Evolutionary conservation across 139 green algal genomes (phyloP), one percentile per base, ranked within the genome.

Genomic region (Spirogloea muscicola): DNA sequence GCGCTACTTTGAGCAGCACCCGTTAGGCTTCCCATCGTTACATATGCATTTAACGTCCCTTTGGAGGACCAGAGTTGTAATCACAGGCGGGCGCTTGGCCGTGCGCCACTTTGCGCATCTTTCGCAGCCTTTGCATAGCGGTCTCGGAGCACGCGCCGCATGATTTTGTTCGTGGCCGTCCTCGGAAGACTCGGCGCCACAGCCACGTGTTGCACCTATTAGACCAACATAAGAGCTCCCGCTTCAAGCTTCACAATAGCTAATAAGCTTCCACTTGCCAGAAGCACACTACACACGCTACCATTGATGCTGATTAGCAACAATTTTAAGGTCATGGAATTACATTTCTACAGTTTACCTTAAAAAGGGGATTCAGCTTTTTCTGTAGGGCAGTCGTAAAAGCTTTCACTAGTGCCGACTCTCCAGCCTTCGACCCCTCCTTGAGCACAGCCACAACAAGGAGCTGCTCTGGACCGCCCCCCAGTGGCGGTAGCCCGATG

Each of bases 111-210:
- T n/a, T n/a, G n/a, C n/a, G n/a, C n/a, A n/a, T n/a, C n/a, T n/a
- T n/a, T n/a, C n/a, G n/a, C n/a, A n/a, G n/a, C n/a, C n/a, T n/a
- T n/a, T n/a, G n/a, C n/a, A n/a, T 72, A 27, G 39, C 60, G 43
- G 25, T 77, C 18, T 33, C 73, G 62, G 38, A 81, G 42, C n/a
- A 77, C 38, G 1, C 73, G 63, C 5, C 91, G 83, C 88, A 97
- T 94, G 36, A 97, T 85, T 80, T 97, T 97, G 82, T 96, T 96
- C 40, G 82, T 86, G 3, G 92, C 91, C 7, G 87, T 97, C 18
- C 92, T 77, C 0, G 92, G 92, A 69, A 97, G 79, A 16, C 71
- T 41, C 0, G 62, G 41, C 9, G 76, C 65, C 69, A 91, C 13
- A 52, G 86, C 48, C 48, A 96, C 84, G 3, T 2, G 21, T 7